phyloP scores from a whole-genome alignment of 345 rosid genomes.

The Populus alba region DNA sequence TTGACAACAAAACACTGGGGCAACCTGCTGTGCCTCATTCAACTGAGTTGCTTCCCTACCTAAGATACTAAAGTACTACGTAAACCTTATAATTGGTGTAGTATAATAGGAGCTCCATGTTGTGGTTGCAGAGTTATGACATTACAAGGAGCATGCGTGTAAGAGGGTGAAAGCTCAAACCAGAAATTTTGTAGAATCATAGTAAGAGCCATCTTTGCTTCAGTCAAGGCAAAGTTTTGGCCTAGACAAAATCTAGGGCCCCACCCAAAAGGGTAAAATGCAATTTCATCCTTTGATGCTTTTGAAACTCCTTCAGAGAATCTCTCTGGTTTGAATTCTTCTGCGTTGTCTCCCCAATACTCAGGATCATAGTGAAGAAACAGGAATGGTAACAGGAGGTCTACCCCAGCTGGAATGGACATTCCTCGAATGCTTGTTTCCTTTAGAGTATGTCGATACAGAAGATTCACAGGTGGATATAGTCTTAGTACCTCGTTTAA shows the following conservation, averaged over 20 bases:
- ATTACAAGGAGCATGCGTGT: not conserved
- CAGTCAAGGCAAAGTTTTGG: not conserved
- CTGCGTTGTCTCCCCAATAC: not conserved
- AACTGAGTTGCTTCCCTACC: too few species aligned
- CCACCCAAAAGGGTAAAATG: not conserved
- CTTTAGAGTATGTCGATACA: too few species aligned
- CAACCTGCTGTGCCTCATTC: too few species aligned
- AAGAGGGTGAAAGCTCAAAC: constrained; percentile 2
- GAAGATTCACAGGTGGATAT: too few species aligned
- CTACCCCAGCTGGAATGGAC: too few species aligned
- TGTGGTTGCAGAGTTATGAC: not conserved
- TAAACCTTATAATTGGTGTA: not conserved
- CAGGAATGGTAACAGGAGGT: too few species aligned
- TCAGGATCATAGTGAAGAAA: too few species aligned
- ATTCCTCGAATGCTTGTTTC: too few species aligned
- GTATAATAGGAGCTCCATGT: not conserved
- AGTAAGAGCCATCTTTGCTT: not conserved
- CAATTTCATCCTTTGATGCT: not conserved
- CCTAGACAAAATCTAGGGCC: not conserved
- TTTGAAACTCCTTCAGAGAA: not conserved
- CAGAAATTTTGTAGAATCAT: not conserved
- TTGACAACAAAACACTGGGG: too few species aligned
- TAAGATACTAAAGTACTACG: too few species aligned
- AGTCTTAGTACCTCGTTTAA: too few species aligned
- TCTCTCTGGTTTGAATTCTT: not conserved